Evolutionary conservation across 1,284 basidiomycete species (phyloP), one percentile per base, ranked within the genome.

Genomic region (Apiotrichum gracile): DNA sequence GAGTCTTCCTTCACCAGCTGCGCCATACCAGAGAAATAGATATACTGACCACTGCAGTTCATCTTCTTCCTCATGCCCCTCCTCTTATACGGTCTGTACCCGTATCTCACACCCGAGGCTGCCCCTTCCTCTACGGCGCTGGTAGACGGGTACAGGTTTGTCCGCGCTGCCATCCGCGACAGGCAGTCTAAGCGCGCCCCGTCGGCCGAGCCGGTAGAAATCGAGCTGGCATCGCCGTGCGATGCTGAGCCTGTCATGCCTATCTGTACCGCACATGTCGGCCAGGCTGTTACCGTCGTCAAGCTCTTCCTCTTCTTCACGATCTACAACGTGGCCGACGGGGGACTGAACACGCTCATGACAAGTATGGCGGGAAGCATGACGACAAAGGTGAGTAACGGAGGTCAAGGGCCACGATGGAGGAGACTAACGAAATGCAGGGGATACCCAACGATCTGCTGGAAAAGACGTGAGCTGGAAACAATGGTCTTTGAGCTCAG

Each of bases 371-470:
- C 57, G 7, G 63, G 63, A 12, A 60, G 53, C 7, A 62, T 64
- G 63, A 64, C 61, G 8, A 58, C 63, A 5, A 48, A 64, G 44
- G 59, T 62, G 21, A 55, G 64, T 43, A 5, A n/a, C n/a, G n/a
- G n/a, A n/a, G n/a, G n/a, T n/a, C n/a, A n/a, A n/a, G n/a, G n/a
- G n/a, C n/a, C n/a, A n/a, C n/a, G n/a, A n/a, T n/a, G n/a, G n/a
- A n/a, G n/a, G n/a, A n/a, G n/a, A n/a, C n/a, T n/a, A n/a, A n/a
- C n/a, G n/a, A n/a, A n/a, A n/a, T n/a, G 17, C 49, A 64, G 60
- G 62, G 61, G 1, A 44, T 64, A n/a, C 62, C 62, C 0, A 64
- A 64, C 44, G 62, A 64, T 40, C 54, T 64, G n/a, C 47, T 64
- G 7, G 55, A 53, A 19, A 55, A 60, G 41, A 62, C 61, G 64